Percentiles rank a stretch among this genome's conserved stretches.
These are phyloP conservation scores for Xylariales sp. DNA, from an alignment of 2,329 filamentous ascomycete species.

Conservation along the genomic window DNA sequence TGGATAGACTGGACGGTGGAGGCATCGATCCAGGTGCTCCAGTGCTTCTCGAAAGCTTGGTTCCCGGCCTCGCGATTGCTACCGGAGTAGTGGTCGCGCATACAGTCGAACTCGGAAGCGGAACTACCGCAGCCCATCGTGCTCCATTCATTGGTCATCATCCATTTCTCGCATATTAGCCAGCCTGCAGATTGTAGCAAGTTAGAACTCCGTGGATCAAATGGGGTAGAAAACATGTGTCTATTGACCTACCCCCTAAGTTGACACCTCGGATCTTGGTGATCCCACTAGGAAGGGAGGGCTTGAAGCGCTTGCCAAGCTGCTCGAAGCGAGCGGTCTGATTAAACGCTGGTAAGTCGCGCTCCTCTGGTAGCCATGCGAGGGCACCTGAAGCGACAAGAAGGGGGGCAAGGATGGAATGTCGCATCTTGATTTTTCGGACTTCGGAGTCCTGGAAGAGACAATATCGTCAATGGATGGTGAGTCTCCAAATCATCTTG, in stretches of 20 bases:
- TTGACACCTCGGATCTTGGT: constrained; percentile 21
- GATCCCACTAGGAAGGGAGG: constrained; percentile 18
- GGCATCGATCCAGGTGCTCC: constrained; percentile 16
- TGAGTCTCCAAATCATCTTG: too few relatives aligned
- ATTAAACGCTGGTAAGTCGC: constrained; percentile 28
- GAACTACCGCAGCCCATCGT: constrained; percentile 17
- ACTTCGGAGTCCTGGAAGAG: too few relatives aligned
- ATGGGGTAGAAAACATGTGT: not conserved
- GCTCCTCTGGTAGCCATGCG: constrained; percentile 28
- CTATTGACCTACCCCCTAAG: constrained; percentile 16
- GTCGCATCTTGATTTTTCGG: too few relatives aligned
- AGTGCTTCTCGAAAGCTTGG: constrained; percentile 17
- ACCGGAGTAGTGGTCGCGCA: constrained; percentile 17
- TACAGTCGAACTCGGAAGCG: constrained; percentile 18
- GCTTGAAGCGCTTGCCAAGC: constrained; percentile 28
- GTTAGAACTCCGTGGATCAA: not conserved
- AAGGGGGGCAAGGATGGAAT: too few relatives aligned
- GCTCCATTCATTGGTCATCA: constrained; percentile 18
- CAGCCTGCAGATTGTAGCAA: constrained; percentile 11
- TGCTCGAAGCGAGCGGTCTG: constrained; percentile 25
- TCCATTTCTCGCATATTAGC: constrained; percentile 17
- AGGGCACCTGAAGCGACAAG: too few relatives aligned
- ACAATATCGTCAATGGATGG: too few relatives aligned
- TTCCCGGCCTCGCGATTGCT: constrained; percentile 16
- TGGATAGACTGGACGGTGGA: constrained; percentile 18